Base-by-base conservation (phyloP, 2,329 filamentous ascomycete genomes). In the Dothideomycetidae sp. region DNA sequence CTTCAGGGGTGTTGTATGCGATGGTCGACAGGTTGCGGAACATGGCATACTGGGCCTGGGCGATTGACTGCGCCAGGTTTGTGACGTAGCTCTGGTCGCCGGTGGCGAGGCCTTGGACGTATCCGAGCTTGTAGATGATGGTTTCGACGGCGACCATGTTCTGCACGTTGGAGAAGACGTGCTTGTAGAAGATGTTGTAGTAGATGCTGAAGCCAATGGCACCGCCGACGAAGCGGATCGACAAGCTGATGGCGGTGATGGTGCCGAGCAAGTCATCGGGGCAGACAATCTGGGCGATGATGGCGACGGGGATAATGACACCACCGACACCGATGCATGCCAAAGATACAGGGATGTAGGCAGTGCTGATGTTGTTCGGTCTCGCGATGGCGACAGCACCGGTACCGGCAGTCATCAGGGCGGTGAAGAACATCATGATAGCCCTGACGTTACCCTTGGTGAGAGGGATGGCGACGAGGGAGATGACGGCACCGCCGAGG, bases 401-500 rank as follows among this genome's bases (percentile, higher is more conserved):
- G 26, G 42, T 45, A 29, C 64, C 72, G 14, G 71, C 73, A 1
- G 76, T 80, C 75, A 79, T 80, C 17, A 78, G 45, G 7, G 67
- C 51, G 4, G 68, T 73, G 42, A 69, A 70, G 21, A 64, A 53
- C 36, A 78, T 66, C 56, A 79, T 64, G 29, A 80, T 57, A 43
- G 66, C 62, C 40, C 68, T 68, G 46, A 73, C 77, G 40, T 66
- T 66, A 10, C 74, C 74, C 29, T 64, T 64, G 45, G 71, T 66
- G 9, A 68, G 52, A 14, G 68, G 70, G 16, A 81, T 60, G 3
- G 77, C 56, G 41, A 64, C 61, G 2, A 80, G 60, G 3, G 70
- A 66, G 44, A 76, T 59, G 36, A 67, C 65, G 15, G 74, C 73
- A 11, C 76, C 76, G 19, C 54, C 56, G 23, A 79, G 62, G 48